phyloP scores from a whole-genome alignment of 495 filamentous ascomycete species.

The Podospora anserina region DNA sequence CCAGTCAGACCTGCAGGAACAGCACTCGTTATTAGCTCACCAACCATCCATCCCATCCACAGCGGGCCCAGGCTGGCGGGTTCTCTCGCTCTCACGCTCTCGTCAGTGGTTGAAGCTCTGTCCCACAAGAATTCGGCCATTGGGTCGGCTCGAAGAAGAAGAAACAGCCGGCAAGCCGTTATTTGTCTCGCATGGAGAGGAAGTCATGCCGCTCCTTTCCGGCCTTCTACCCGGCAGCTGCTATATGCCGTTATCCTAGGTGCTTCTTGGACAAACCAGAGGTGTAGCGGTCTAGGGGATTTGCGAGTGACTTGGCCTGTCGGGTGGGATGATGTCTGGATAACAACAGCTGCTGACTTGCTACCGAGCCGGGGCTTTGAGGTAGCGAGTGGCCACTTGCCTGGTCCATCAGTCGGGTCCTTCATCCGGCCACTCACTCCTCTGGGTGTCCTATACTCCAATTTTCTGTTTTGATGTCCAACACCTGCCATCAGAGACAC shows the following conservation, averaged over 20 bases:
- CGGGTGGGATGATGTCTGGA: background rate
- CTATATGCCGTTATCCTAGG: slow-evolving; percentile 10
- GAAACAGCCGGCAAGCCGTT: background rate
- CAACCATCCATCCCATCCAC: background rate
- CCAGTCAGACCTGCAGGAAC: slow-evolving; percentile 3
- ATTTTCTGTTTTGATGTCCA: too few relatives aligned
- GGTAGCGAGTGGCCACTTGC: background rate
- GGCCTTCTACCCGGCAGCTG: slow-evolving; percentile 13
- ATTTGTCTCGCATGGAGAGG: slow-evolving; percentile 1
- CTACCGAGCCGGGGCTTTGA: too few relatives aligned
- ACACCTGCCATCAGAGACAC: too few relatives aligned
- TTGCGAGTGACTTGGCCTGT: slow-evolving; percentile 8
- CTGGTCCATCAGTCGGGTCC: background rate
- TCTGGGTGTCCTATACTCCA: too few relatives aligned
- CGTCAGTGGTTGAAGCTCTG: background rate
- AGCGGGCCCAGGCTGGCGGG: background rate
- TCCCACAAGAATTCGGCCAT: background rate
- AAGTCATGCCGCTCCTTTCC: slow-evolving; percentile 34
- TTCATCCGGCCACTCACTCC: background rate
- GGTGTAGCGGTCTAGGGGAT: slow-evolving; percentile 6
- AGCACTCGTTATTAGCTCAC: slow-evolving; percentile 2
- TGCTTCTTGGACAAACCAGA: background rate
- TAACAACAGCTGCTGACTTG: background rate
- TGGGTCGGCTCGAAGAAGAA: background rate
- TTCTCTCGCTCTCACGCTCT: background rate